phyloP scores from a whole-genome alignment of 495 filamentous ascomycete genomes.

The Aspergillus baeticus region DNA sequence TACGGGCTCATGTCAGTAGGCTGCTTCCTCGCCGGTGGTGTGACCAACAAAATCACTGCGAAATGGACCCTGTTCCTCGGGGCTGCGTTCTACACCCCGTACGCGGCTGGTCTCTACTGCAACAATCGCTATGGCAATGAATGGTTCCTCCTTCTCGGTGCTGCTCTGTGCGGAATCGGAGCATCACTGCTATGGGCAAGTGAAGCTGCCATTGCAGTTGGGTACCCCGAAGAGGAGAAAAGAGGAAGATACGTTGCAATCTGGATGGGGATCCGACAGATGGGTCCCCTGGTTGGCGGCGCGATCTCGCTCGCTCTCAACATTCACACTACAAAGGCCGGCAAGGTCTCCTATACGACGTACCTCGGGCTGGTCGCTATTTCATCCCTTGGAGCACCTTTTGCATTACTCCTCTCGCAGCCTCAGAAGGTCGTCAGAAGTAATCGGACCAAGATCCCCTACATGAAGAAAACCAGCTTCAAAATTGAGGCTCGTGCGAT shows the following conservation, averaged over 20 bases:
- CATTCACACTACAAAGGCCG: slow-evolving; percentile 38
- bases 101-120: slow-evolving; percentile 55
- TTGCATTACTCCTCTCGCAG: slow-evolving; percentile 50
- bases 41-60: slow-evolving; percentile 53
- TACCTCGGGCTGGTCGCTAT: slow-evolving; percentile 55
- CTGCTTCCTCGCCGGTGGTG: slow-evolving; percentile 50
- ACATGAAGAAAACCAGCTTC: slow-evolving; percentile 40
- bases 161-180: slow-evolving; percentile 51
- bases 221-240: slow-evolving; percentile 53
- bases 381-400: slow-evolving; percentile 51
- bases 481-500: slow-evolving; percentile 45
- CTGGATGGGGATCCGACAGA: slow-evolving; percentile 57
- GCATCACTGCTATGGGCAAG: slow-evolving; percentile 57
- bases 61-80: slow-evolving; percentile 54
- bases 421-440: slow-evolving; percentile 53
- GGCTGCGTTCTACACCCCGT: slow-evolving; percentile 55
- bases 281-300: slow-evolving; percentile 54
- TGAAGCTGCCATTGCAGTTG: slow-evolving; percentile 57
- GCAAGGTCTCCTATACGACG: slow-evolving; percentile 54
- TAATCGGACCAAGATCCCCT: slow-evolving; percentile 44
- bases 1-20: slow-evolving; percentile 58
- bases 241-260: slow-evolving; percentile 48
- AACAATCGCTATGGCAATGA: slow-evolving; percentile 57
- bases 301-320: slow-evolving; percentile 59
- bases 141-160: slow-evolving; percentile 58